phyloP scores from a whole-genome alignment of 805 yeast species.

The Metschnikowia vanudenii region DNA sequence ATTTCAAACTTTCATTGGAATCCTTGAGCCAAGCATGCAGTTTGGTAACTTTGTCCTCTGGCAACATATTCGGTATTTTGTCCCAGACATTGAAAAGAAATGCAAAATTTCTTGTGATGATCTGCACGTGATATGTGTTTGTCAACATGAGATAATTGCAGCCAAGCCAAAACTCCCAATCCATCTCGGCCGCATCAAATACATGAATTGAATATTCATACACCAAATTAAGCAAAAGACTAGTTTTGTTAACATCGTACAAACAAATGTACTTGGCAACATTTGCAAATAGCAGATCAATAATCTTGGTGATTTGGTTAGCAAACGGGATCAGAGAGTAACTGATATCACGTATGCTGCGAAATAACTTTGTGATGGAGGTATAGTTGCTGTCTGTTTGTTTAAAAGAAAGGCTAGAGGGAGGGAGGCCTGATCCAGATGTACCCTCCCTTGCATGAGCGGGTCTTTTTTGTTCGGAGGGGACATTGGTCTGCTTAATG shows the following conservation, averaged over 20 bases:
- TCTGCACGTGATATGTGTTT: slow-evolving; percentile 57
- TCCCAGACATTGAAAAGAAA: slow-evolving; percentile 76
- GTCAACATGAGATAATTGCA: slow-evolving; percentile 57
- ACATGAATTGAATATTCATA: slow-evolving; percentile 40
- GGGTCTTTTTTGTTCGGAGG: background rate
- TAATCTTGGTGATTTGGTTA: slow-evolving; percentile 18
- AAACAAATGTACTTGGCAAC: slow-evolving; percentile 38
- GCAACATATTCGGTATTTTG: slow-evolving; percentile 46
- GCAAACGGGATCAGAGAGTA: slow-evolving; percentile 23
- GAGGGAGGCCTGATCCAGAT: slow-evolving; percentile 6
- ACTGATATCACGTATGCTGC: slow-evolving; percentile 37
- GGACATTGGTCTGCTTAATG: background rate
- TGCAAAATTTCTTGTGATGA: slow-evolving; percentile 61
- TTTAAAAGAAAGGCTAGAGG: slow-evolving; percentile 15
- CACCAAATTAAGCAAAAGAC: slow-evolving; percentile 39
- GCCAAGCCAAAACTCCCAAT: slow-evolving; percentile 78
- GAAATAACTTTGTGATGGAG: slow-evolving; percentile 40
- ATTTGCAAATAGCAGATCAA: slow-evolving; percentile 35
- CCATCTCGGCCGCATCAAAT: slow-evolving; percentile 34
- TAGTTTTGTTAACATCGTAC: slow-evolving; percentile 38
- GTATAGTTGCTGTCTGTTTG: slow-evolving; percentile 37
- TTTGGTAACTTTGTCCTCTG: slow-evolving; percentile 9
- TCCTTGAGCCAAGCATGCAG: slow-evolving; percentile 41
- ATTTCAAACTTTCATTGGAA: slow-evolving; percentile 42
- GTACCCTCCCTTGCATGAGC: slow-evolving; percentile 1